Evolutionary conservation across 495 filamentous ascomycete genomes (phyloP).

Genomic region (Talaromyces trachyspermus): DNA sequence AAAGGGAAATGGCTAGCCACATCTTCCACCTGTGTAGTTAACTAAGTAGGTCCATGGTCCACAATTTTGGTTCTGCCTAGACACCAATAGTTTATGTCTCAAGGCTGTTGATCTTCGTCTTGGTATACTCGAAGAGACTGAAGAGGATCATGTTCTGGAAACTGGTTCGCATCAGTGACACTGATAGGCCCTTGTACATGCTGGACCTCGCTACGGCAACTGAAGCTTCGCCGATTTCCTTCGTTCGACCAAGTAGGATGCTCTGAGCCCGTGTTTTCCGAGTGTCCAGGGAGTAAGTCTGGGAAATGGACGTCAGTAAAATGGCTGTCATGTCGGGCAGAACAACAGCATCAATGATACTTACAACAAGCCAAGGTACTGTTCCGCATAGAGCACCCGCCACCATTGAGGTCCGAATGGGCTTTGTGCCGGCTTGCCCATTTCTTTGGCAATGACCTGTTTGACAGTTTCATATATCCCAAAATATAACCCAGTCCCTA

Average conservation of each 20-base stretch:
- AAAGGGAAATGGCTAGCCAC: too few species aligned
- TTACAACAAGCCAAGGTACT: conserved; percentile 41
- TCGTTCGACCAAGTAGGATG: conserved; percentile 35
- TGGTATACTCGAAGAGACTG: conserved; percentile 40
- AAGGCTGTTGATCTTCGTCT: conserved; percentile 32
- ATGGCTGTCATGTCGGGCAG: too few species aligned
- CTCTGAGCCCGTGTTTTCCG: conserved; percentile 44
- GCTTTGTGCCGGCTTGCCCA: conserved; percentile 27
- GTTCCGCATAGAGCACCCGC: conserved; percentile 42
- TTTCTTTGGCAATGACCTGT: conserved; percentile 61
- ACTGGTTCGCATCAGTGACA: conserved; percentile 38
- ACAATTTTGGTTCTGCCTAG: background rate
- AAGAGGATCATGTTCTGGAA: conserved; percentile 45
- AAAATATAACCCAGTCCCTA: conserved; percentile 88
- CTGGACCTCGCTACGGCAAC: conserved; percentile 37
- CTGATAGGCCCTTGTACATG: conserved; percentile 45
- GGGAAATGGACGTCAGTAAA: too few species aligned
- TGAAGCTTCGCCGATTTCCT: conserved; percentile 38
- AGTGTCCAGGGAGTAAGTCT: conserved; percentile 42
- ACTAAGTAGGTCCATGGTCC: background rate
- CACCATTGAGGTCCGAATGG: conserved; percentile 35
- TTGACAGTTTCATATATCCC: conserved; percentile 86
- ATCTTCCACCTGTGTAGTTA: background rate
- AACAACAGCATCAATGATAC: too few species aligned
- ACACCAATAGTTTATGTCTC: conserved; percentile 6